Base-by-base conservation (phyloP, 495 filamentous ascomycete genomes). In the Penicillium odoratum region DNA sequence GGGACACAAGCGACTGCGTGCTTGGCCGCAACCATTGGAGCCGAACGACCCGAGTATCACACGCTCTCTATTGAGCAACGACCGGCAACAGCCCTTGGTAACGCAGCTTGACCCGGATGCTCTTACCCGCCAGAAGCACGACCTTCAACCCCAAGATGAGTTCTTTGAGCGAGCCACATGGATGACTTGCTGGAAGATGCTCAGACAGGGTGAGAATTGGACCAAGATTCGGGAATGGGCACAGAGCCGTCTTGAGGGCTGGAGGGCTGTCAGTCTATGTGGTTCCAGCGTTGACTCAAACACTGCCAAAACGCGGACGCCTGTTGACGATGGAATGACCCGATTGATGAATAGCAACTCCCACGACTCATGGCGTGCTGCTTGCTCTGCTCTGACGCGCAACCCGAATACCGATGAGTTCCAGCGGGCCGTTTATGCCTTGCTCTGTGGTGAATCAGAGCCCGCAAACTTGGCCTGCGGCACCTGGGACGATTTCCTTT, bases 21-120 rank as follows among this genome's bases (percentile, higher is more conserved):
- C 81, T 71, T 78, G 83, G 81, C 83, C 86, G 40, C 85, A 85
- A 50, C 78, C 81, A 31, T 75, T 88, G 50, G 87, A 88, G 51
- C 86, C 83, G 7, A 77, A 81, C 55, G 73, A 78, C 43, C 74
- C 82, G 38, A 79, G 77, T 46, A 78, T 86, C 28, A 76, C 82
- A 38, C 77, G 80, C 53, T 78, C 81, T 33, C 79, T 85, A 53
- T 68, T 83, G 42, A 82, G 76, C 48, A 74, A 81, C 4, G 83
- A 85, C 29, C 76, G 79, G 33, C 84, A 85, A 40, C 81, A 84
- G 68, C 67, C 83, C 5, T 65, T 97, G 4, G 81, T 97, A 45
- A 95, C 91, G n/a, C 90, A 96, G 65, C 78, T 99, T 26, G 94
- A 99, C 59, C 95, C 95, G 5, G 94, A 99, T 80, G 90, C 93